Evolutionary conservation across 768 basidiomycete species (phyloP).

Genomic region (Hortiboletus flavorubellus): DNA sequence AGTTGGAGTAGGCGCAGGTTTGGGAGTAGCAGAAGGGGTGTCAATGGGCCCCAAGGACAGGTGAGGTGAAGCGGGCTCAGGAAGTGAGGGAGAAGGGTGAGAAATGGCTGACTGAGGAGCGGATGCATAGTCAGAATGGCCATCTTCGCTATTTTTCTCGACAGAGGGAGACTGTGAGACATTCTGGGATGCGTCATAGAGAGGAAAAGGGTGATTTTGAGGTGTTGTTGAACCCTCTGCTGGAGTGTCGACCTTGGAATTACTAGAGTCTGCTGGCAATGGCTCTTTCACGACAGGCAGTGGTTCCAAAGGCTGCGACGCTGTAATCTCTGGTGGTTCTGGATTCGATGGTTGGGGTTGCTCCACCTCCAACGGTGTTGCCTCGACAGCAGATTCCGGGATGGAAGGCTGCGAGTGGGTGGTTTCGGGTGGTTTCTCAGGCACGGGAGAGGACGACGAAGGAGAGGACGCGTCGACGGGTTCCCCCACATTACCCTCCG

Average conservation of each 20-base stretch:
- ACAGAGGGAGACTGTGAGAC: background rate
- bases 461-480: conserved; percentile 3
- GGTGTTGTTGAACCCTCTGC: conserved; percentile 1
- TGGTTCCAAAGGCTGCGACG: background rate
- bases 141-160: conserved; percentile 3
- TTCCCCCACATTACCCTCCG: background rate
- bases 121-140: conserved; percentile 12
- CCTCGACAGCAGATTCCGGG: background rate
- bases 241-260: background rate
- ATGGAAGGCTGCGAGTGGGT: background rate
- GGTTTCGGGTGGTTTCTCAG: conserved; percentile 12
- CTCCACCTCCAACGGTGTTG: conserved; percentile 1
- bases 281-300: background rate
- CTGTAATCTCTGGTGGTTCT: background rate
- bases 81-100: conserved; percentile 2
- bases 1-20: background rate
- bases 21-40: background rate
- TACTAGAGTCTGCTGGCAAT: background rate
- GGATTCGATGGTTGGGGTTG: background rate
- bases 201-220: background rate
- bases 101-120: conserved; percentile 14
- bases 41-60: background rate
- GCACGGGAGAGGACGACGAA: background rate
- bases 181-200: conserved; percentile 2
- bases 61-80: background rate